Evolutionary conservation across 2,329 filamentous ascomycete species (phyloP), one percentile per base, ranked within the genome.

Genomic region (Botrytis aclada): DNA sequence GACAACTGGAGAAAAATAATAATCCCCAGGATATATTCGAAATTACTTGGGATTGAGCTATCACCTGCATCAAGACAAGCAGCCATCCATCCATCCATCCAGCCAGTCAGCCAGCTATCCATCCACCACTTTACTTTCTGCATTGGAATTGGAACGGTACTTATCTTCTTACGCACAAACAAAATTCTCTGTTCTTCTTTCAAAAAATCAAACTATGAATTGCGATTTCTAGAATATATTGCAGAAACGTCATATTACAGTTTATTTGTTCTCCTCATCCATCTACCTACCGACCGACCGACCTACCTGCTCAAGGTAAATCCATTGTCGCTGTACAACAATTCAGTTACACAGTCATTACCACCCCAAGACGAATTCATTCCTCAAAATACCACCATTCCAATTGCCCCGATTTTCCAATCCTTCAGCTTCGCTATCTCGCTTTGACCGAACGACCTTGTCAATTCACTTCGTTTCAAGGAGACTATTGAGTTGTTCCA

Each of bases 241-340:
- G 25, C 9, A 29, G n/a, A 54, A 67, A 29, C 34, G 25, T 54
- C 64, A 67, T 54, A 32, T 14, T 22, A 56, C 34, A 14, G 1
- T 67, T 39, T 25, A 51, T 51, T 39, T 66, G 63, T 25, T 51
- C 47, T 37, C 63, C 37, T 51, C 45, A 10, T 51, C 16, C 14
- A 22, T 34, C 34, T 41, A 12, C 32, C 18, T 9, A n/a, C n/a
- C n/a, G n/a, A n/a, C 34, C 8, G 47, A 34, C 37, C 58, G 18
- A 18, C 22, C 61, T 41, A 29, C n/a, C 32, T 61, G 25, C 47
- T n/a, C 47, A 54, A 39, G 64, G 64, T 54, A 39, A 34, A 43
- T 64, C 66, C 70, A 72, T 69, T 72, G 70, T 61, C 63, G 51
- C 70, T 72, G 70, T 69, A 72, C 70, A 72, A 72, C 70, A 72